Evolutionary conservation across 768 basidiomycete genomes (phyloP).

Genomic region (Steccherinum ochraceum): DNA sequence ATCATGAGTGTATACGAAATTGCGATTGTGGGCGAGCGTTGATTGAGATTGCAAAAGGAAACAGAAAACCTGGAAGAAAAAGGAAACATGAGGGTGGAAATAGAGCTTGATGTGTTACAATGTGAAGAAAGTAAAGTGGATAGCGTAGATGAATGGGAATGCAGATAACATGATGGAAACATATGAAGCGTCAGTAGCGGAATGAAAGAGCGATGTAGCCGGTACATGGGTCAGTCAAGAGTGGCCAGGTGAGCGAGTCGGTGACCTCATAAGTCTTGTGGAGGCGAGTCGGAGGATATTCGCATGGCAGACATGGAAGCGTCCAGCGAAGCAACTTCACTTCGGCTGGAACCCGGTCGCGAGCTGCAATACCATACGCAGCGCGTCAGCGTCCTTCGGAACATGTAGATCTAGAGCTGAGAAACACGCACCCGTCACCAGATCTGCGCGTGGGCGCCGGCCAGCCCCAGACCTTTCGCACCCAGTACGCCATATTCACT

Average conservation of each 20-base stretch:
- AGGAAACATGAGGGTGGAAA: too few relatives aligned
- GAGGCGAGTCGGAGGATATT: constrained; percentile 11
- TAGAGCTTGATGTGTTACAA: background rate
- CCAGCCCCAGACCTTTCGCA: constrained; percentile 82
- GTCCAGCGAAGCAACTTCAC: constrained; percentile 19
- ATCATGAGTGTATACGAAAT: background rate
- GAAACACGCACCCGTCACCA: constrained; percentile 22
- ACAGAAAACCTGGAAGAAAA: too few relatives aligned
- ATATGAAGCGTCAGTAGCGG: background rate
- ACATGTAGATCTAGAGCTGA: background rate
- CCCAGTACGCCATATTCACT: constrained; percentile 87
- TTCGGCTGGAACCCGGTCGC: constrained; percentile 26
- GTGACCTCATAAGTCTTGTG: background rate
- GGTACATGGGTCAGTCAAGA: too few relatives aligned
- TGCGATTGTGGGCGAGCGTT: background rate
- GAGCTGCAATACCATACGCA: constrained; percentile 7
- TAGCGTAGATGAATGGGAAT: background rate
- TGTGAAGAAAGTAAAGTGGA: background rate
- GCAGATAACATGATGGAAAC: background rate
- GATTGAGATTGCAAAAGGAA: too few relatives aligned
- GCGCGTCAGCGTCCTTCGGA: background rate
- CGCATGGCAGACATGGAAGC: constrained; percentile 19
- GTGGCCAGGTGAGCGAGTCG: background rate
- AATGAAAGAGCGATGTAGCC: background rate
- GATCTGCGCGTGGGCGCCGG: constrained; percentile 32